These are phyloP conservation scores for Drechslerella dactyloides DNA, from an alignment of 2,329 filamentous ascomycete genomes.

Conservation along the genomic window DNA sequence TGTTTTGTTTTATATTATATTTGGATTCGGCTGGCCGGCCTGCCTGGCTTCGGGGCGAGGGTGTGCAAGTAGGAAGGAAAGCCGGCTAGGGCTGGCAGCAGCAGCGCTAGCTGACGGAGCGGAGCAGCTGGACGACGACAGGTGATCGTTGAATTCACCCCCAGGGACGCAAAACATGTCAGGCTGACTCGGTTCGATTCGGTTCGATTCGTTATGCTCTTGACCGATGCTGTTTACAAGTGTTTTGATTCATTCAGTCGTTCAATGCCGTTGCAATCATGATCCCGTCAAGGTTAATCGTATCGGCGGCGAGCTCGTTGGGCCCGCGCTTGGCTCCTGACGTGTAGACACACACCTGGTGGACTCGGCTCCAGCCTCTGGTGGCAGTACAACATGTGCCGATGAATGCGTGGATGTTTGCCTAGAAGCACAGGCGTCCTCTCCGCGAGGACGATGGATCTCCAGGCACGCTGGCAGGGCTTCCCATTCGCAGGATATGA, in stretches of 20 bases:
- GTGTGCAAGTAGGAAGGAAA: background rate
- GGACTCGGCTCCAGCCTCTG: background rate
- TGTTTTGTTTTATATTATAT: constrained; percentile 1
- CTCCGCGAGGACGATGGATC: background rate
- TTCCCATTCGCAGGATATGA: background rate
- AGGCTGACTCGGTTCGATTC: background rate
- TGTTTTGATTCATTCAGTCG: background rate
- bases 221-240: background rate
- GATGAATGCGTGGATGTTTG: no score
- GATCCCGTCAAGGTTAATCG: background rate
- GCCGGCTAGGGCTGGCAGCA: background rate
- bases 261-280: background rate
- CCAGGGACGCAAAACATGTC: background rate
- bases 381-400: no score
- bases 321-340: constrained; percentile 3
- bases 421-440: no score
- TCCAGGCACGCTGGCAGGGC: background rate
- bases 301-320: background rate
- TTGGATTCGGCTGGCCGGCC: background rate
- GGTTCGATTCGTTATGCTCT: background rate
- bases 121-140: constrained; percentile 2
- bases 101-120: background rate
- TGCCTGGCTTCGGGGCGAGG: no score
- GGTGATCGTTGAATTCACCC: background rate
- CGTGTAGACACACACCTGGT: background rate